phyloP scores from a whole-genome alignment of 257 asterid genomes.

The Craterostigma plantagineum region DNA sequence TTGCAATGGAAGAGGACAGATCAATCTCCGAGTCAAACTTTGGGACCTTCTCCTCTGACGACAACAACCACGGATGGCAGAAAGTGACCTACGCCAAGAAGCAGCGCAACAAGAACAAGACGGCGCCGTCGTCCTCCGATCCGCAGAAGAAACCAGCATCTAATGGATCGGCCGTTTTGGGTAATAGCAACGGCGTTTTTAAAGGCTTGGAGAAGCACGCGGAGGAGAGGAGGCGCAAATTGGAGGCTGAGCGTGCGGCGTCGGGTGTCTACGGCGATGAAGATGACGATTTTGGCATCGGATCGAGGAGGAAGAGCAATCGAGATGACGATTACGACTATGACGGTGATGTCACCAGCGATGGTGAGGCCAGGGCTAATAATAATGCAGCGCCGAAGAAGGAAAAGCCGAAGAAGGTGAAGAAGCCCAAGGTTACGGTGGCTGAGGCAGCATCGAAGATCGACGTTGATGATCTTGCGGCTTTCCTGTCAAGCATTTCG shows the following conservation, averaged over 20 bases:
- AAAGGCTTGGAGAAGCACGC: constrained; percentile 56
- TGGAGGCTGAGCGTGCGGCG: constrained; percentile 47
- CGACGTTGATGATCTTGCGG: constrained; percentile 41
- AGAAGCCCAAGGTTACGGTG: constrained; percentile 58
- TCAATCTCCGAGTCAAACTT: constrained; percentile 15
- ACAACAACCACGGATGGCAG: constrained; percentile 37
- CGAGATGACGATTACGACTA: constrained; percentile 19
- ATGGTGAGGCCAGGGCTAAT: constrained; percentile 21
- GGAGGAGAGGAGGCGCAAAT: constrained; percentile 52
- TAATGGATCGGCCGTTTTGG: constrained; percentile 28
- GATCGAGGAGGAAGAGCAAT: constrained; percentile 18
- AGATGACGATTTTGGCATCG: constrained; percentile 14
- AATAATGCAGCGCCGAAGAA: constrained; percentile 29
- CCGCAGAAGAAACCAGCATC: constrained; percentile 37
- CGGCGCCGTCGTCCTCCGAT: constrained; percentile 2
- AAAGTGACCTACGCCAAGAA: constrained; percentile 43
- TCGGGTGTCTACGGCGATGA: constrained; percentile 26
- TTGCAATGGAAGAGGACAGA: constrained; percentile 31
- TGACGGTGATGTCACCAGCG: constrained; percentile 19
- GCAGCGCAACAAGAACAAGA: constrained; percentile 12
- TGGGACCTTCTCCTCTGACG: constrained; percentile 14
- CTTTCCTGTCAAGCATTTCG: constrained; percentile 42
- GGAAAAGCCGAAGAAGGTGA: constrained; percentile 55
- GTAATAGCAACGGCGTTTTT: constrained; percentile 24
- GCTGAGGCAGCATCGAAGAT: constrained; percentile 73